These are phyloP conservation scores for Nectriaceae sp. DNA, from an alignment of 2,329 filamentous ascomycete genomes.

Conservation along the genomic window DNA sequence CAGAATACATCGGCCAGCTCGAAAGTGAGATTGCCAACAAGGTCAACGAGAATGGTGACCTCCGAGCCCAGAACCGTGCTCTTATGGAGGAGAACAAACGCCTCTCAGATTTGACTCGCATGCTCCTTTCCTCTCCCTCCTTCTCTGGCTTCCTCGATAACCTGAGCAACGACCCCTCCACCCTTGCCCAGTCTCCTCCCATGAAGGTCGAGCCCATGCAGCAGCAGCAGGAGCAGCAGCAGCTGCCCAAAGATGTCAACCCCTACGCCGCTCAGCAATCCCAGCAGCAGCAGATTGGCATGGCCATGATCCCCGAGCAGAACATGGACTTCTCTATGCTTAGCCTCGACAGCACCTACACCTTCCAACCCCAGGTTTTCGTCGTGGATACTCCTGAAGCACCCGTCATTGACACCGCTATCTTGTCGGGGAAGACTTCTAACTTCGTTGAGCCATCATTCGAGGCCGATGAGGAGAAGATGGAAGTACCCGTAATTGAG, in stretches of 20 bases:
- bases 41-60: constrained; percentile 78
- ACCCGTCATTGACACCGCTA: constrained; percentile 60
- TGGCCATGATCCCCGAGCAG: constrained; percentile 83
- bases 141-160: constrained; percentile 81
- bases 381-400: constrained; percentile 73
- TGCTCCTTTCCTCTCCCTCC: constrained; percentile 77
- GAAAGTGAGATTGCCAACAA: constrained; percentile 86
- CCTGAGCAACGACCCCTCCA: constrained; percentile 61
- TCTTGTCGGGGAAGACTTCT: constrained; percentile 72
- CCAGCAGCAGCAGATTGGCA: constrained; percentile 69
- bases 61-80: constrained; percentile 78
- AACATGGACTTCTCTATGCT: constrained; percentile 74
- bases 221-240: constrained; percentile 46
- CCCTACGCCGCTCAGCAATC: constrained; percentile 57
- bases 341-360: constrained; percentile 57
- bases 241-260: constrained; percentile 67
- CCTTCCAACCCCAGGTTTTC: constrained; percentile 72
- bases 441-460: constrained; percentile 52
- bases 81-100: constrained; percentile 85
- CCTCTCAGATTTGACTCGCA: constrained; percentile 74
- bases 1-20: constrained; percentile 96
- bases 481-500: constrained; percentile 57
- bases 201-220: constrained; percentile 41
- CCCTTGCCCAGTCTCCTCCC: constrained; percentile 40
- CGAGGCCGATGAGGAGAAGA: constrained; percentile 53